Evolutionary conservation across 192 early-diverging fungal genomes (phyloP), one percentile per base, ranked within the genome.

Genomic region (Spinellus fusiger): DNA sequence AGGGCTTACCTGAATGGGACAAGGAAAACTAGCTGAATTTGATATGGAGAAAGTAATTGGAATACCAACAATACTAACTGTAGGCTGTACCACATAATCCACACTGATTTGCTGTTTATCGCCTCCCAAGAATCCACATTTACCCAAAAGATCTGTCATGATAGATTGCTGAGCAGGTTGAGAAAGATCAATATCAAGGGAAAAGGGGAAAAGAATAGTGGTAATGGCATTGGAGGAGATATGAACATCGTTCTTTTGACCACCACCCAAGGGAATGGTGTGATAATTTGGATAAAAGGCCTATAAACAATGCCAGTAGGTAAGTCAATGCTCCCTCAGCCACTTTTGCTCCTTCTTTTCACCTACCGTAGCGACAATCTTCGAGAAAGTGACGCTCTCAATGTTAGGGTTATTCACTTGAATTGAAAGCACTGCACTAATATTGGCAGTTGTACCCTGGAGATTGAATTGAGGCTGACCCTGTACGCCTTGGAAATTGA

Each of bases 361-460:
- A 63, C 66, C 65, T 79, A 76, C 77, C 15, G 65, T 71, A 20
- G 77, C 74, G 28, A 53, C 40, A 47, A 79, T 74, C 1, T 68
- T 58, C 48, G 67, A 60, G 56, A 79, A 79, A 20, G 62, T 73
- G 49, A 76, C 68, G 15, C 74, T 72, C 52, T 76, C 48, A 46
- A 75, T 67, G 58, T 79, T 79, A 27, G 77, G 77, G 54, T 79
- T 79, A 25, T 58, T 50, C 28, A 79, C 72, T 5, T 49, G 27
- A 34, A 79, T 71, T 28, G 29, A 50, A 5, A 73, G 25, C 25
- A 56, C 40, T 40, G 54, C 31, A 13, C 18, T 54, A 4, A 70
- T 52, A 37, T 61, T 32, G 2, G 56, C 56, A 35, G 50, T 62
- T 5, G 59, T 63, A 8, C 70, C 70, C 32, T 57, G 57, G 20